Evolutionary conservation across 148 eudicot genomes (phyloP).

Genomic region (Fagopyrum homotropicum): DNA sequence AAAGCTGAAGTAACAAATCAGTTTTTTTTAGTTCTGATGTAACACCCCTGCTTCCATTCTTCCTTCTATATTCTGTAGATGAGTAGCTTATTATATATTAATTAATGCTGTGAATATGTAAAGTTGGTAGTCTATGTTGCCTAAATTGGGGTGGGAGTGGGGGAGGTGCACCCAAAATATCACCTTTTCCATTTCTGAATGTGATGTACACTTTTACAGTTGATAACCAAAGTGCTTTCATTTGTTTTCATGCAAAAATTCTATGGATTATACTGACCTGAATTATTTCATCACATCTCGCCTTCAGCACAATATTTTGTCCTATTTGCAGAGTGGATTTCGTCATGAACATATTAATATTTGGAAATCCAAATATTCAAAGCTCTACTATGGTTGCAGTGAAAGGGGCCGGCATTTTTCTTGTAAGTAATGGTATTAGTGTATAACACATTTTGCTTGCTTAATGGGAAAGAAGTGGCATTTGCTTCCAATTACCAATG

Average conservation of each 20-base stretch:
- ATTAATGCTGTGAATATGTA: not conserved
- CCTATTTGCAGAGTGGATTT: conserved; percentile 34
- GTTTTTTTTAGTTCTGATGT: not conserved
- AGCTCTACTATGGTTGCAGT: conserved; percentile 81
- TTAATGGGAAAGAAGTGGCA: not conserved
- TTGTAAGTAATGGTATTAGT: conserved; percentile 39
- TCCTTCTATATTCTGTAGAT: not conserved
- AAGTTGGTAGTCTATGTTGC: not conserved
- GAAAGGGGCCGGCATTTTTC: conserved; percentile 68
- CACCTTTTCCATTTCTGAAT: not conserved
- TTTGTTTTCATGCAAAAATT: not conserved
- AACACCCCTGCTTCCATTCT: not conserved
- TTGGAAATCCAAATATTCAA: conserved; percentile 80
- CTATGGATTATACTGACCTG: not conserved
- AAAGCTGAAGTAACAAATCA: not conserved
- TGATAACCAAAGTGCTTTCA: not conserved
- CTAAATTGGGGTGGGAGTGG: not conserved
- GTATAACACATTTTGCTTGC: not conserved
- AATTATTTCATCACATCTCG: not conserved
- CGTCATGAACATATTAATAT: conserved; percentile 63
- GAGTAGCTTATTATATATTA: not conserved
- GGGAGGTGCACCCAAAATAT: not conserved
- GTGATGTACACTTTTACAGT: not conserved
- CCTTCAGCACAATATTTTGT: not conserved
- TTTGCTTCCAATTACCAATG: not conserved